Percentiles rank a stretch among this genome's conserved stretches.
Evolutionary conservation across 202 grass and related monocot genomes (phyloP).

Genomic region (Carex sylvatica): DNA sequence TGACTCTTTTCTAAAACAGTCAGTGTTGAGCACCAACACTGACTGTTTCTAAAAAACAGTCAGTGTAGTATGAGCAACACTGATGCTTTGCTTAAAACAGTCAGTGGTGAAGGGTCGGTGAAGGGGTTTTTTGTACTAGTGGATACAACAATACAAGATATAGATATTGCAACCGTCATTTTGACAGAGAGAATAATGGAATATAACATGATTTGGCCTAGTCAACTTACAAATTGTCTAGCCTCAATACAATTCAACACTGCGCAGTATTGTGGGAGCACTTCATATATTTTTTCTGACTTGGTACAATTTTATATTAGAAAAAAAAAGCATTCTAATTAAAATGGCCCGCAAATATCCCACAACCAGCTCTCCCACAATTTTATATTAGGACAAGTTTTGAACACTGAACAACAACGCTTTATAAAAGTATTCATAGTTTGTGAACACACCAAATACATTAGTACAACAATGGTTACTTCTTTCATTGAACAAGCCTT

Average conservation of each 20-base stretch:
- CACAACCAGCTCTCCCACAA: background rate
- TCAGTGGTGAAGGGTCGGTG: too few species aligned
- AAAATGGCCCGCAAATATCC: background rate
- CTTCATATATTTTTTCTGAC: background rate
- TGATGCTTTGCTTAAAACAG: too few species aligned
- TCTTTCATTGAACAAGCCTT: conserved; percentile 12
- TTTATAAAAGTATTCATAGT: background rate
- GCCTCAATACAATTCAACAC: background rate
- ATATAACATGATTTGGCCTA: too few species aligned
- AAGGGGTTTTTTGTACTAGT: too few species aligned
- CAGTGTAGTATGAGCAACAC: too few species aligned
- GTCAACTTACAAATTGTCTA: too few species aligned
- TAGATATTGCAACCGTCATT: too few species aligned
- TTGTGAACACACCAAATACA: background rate
- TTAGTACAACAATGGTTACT: conserved; percentile 1
- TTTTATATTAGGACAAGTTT: background rate
- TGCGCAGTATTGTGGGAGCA: background rate
- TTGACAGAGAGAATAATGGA: too few species aligned
- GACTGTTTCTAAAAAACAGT: too few species aligned
- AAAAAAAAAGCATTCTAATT: background rate
- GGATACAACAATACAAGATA: too few species aligned
- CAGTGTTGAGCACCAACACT: too few species aligned
- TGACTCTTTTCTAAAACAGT: too few species aligned
- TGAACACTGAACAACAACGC: background rate
- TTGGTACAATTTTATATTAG: background rate